These are phyloP conservation scores for Teratosphaeria zuluensis DNA, from an alignment of 2,329 filamentous ascomycete species.

Conservation along the genomic window DNA sequence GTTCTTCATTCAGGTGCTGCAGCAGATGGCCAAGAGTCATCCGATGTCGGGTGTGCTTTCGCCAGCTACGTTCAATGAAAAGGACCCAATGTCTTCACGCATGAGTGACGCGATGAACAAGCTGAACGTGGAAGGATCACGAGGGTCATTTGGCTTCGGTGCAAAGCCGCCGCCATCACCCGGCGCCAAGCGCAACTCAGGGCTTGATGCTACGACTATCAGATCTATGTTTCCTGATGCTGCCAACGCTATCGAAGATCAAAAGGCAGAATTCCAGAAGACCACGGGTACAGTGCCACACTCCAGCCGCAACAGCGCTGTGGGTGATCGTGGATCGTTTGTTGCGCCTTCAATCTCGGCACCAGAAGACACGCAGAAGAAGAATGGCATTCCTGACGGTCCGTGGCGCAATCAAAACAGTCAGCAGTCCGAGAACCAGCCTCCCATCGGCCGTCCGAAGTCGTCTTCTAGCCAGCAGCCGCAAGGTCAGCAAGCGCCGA, in stretches of 20 bases:
- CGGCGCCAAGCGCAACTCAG: constrained; percentile 75
- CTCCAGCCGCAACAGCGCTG: constrained; percentile 85
- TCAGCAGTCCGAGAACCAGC: constrained; percentile 36
- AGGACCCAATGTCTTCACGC: constrained; percentile 95
- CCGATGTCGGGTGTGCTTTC: constrained; percentile 94
- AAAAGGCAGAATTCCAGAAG: constrained; percentile 95
- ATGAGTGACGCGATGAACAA: constrained; percentile 96
- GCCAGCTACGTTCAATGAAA: constrained; percentile 85
- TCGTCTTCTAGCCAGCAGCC: constrained; percentile 66
- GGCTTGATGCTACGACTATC: constrained; percentile 85
- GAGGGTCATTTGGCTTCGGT: constrained; percentile 64
- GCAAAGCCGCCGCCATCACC: constrained; percentile 65
- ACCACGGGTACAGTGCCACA: constrained; percentile 82
- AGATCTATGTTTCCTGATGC: constrained; percentile 99
- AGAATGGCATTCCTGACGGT: constrained; percentile 61
- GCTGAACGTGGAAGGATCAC: constrained; percentile 74
- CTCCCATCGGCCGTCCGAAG: constrained; percentile 58
- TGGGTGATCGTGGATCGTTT: constrained; percentile 62
- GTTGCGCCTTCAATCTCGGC: constrained; percentile 65
- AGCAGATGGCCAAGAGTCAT: constrained; percentile 98
- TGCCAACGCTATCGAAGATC: constrained; percentile 93
- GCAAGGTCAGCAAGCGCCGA: constrained; percentile 42
- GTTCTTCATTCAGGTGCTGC: constrained; percentile 97
- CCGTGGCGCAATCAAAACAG: constrained; percentile 57
- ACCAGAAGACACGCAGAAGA: constrained; percentile 51